A percentile compares a stretch with the other conserved stretches of the same genome.
phyloP scores from a whole-genome alignment of 331 rosid species.

The Quercus tomentella region DNA sequence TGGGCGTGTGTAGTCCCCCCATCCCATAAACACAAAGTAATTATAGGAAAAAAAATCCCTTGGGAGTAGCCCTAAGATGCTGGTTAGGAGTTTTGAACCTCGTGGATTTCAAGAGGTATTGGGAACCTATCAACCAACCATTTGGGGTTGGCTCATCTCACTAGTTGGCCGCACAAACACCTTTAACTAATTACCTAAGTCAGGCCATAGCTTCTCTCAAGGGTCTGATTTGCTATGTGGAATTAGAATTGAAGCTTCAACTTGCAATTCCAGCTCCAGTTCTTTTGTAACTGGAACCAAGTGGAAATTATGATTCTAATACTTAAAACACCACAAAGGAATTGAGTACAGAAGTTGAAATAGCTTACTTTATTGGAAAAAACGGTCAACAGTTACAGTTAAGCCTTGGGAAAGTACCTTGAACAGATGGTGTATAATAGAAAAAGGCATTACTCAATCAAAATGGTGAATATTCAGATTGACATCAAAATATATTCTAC shows the following conservation, averaged over 20 bases:
- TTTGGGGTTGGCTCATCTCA: not conserved
- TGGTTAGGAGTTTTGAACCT: too few relatives aligned
- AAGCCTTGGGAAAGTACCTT: not conserved
- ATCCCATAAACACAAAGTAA: too few relatives aligned
- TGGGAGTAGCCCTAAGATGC: too few relatives aligned
- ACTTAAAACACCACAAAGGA: not conserved
- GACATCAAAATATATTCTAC: not conserved
- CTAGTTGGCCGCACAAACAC: not conserved
- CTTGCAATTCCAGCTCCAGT: not conserved
- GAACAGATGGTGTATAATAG: not conserved
- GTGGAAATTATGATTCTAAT: not conserved
- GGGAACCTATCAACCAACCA: too few relatives aligned
- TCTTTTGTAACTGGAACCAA: not conserved
- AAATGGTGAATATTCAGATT: not conserved
- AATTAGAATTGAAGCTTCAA: not conserved
- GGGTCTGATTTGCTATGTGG: not conserved
- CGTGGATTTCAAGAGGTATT: too few relatives aligned
- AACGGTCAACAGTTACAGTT: not conserved
- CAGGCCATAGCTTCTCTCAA: not conserved
- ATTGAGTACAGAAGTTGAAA: not conserved
- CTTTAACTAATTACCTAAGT: not conserved
- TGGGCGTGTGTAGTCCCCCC: too few relatives aligned
- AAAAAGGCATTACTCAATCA: not conserved
- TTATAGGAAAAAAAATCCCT: too few relatives aligned
- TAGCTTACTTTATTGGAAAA: not conserved